A percentile compares a stretch with the other conserved stretches of the same genome.
These are phyloP conservation scores for Curvularia sp. DNA, from an alignment of 2,329 filamentous ascomycete species.

Conservation along the genomic window DNA sequence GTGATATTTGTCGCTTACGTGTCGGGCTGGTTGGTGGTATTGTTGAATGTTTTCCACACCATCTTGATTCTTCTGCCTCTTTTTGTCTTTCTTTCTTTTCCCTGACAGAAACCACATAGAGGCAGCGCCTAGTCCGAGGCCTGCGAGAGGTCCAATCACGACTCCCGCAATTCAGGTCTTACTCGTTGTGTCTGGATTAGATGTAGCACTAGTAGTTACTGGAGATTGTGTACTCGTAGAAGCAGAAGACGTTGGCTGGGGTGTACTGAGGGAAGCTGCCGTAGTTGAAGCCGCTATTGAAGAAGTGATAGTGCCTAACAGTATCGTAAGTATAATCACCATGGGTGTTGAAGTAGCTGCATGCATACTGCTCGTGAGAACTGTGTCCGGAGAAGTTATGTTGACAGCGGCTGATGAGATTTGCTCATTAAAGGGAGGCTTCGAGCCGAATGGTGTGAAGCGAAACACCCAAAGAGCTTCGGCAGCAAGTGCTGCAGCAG, in stretches of 20 bases:
- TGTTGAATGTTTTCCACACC: neutral
- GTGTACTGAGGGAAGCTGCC: neutral
- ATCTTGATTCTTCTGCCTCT: neutral
- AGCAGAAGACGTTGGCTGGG: neutral
- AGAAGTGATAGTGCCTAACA: neutral
- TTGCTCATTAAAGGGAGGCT: neutral
- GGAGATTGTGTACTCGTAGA: neutral
- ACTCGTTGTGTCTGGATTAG: neutral
- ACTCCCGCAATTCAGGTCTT: neutral
- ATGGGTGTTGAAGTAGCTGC: neutral
- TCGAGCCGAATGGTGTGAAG: slow-evolving; percentile 14
- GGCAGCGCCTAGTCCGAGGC: neutral
- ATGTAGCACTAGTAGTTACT: neutral
- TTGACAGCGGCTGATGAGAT: neutral
- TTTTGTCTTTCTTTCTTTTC: neutral
- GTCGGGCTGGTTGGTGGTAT: neutral
- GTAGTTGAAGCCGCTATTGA: neutral
- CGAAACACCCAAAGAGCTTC: slow-evolving; percentile 24
- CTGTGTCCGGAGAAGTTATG: neutral
- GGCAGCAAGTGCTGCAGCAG: slow-evolving; percentile 18
- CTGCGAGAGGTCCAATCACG: neutral
- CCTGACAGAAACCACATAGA: neutral
- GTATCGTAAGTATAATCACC: neutral
- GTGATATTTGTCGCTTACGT: neutral
- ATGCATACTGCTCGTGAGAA: neutral